phyloP scores from a whole-genome alignment of 495 filamentous ascomycete species.

The Penicillium pulvis region DNA sequence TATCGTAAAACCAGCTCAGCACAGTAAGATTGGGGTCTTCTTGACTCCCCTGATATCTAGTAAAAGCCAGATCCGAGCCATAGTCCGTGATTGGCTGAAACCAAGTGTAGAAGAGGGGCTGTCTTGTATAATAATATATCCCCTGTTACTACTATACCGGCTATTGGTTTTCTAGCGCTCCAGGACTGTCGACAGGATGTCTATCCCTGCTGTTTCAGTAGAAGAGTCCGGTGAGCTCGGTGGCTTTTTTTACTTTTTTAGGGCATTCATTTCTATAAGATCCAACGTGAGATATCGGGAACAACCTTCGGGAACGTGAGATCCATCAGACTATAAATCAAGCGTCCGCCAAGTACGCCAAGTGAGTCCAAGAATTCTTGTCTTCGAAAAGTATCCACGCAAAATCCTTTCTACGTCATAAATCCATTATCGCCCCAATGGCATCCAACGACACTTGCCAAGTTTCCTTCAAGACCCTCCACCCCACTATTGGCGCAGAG shows the following conservation, averaged over 20 bases:
- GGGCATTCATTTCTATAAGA: too few relatives aligned
- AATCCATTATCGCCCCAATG: neutral
- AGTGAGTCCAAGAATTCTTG: neutral
- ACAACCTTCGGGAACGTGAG: neutral
- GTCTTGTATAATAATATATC: neutral
- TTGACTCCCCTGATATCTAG: too few relatives aligned
- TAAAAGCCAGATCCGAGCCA: neutral
- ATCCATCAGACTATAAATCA: neutral
- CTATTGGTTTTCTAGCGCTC: neutral
- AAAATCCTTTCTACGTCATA: neutral
- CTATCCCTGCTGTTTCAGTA: neutral
- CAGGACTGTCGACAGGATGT: neutral
- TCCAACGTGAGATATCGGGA: neutral
- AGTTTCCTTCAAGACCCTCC: neutral
- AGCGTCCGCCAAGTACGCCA: neutral
- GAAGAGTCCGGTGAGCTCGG: too few relatives aligned
- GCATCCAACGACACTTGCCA: neutral
- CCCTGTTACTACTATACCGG: neutral
- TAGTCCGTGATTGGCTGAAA: neutral
- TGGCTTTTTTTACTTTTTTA: too few relatives aligned
- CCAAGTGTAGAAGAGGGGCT: too few relatives aligned
- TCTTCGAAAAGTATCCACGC: neutral
- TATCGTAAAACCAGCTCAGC: neutral
- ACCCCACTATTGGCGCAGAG: neutral
- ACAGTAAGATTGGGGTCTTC: neutral